phyloP scores from a whole-genome alignment of 352 stramenopile genomes.

The Pythium brachiatum region DNA sequence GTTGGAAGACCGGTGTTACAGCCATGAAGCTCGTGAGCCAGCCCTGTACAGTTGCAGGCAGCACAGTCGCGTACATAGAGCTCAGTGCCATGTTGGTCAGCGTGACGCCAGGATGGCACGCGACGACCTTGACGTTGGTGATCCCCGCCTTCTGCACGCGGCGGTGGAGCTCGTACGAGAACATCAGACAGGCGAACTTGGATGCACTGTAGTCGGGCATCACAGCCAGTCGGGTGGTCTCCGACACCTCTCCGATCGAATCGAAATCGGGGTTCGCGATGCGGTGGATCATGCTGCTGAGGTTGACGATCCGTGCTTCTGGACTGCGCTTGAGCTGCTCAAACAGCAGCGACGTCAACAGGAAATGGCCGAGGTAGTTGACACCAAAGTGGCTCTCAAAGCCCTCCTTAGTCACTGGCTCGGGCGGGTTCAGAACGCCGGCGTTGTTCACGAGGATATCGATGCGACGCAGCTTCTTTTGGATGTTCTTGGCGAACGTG shows the following conservation, averaged over 20 bases:
- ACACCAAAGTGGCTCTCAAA: slow-evolving; percentile 62
- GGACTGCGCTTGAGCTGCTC: slow-evolving; percentile 30
- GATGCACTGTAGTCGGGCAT: slow-evolving; percentile 40
- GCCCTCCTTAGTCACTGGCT: slow-evolving; percentile 35
- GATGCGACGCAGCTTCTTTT: slow-evolving; percentile 26
- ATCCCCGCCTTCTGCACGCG: slow-evolving; percentile 18
- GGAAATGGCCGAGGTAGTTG: slow-evolving; percentile 75
- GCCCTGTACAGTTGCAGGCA: slow-evolving; percentile 17
- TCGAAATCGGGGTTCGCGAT: slow-evolving; percentile 17
- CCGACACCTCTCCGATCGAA: slow-evolving; percentile 3
- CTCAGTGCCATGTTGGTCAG: slow-evolving; percentile 53
- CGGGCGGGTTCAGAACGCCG: slow-evolving; percentile 32
- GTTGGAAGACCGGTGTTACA: slow-evolving; percentile 26
- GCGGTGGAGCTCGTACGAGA: slow-evolving; percentile 27
- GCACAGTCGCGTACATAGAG: slow-evolving; percentile 30
- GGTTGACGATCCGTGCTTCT: slow-evolving; percentile 35
- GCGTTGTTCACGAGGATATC: slow-evolving; percentile 47
- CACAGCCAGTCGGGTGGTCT: neutral
- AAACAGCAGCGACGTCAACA: slow-evolving; percentile 52
- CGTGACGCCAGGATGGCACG: slow-evolving; percentile 27
- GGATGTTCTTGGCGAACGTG: slow-evolving; percentile 32
- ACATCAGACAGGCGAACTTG: slow-evolving; percentile 32
- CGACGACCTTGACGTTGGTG: slow-evolving; percentile 22
- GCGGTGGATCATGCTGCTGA: slow-evolving; percentile 38
- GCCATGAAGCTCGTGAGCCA: slow-evolving; percentile 29